Conservation (phyloP, 208 protist genomes). For the Wallacemonas sp. region DNA sequence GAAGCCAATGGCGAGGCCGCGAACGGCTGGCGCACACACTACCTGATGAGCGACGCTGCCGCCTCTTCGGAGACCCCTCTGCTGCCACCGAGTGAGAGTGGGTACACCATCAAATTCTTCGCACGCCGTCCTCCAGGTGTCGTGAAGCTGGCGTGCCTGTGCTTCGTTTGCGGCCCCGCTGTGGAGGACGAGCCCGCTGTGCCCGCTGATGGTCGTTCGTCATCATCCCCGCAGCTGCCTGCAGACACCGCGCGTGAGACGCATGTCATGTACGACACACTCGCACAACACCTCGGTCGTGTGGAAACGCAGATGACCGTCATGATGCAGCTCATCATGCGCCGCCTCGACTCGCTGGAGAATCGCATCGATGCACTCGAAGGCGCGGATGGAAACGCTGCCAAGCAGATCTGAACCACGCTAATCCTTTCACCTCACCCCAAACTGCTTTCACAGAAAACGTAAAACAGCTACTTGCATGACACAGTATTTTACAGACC, state of each 20-base stretch:
- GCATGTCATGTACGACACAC: background rate
- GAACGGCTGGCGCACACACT: slow-evolving; percentile 1
- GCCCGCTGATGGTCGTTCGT: no score
- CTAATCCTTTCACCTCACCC: no score
- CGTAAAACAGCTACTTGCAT: no score
- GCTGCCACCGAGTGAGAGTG: background rate
- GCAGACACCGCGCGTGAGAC: background rate
- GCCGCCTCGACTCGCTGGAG: slow-evolving; percentile 25
- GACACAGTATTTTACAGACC: no score
- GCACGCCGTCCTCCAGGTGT: slow-evolving; percentile 17
- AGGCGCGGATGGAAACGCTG: background rate
- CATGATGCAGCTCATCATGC: slow-evolving; percentile 21
- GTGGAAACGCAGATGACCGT: slow-evolving; percentile 20
- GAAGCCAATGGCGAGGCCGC: slow-evolving; percentile 17
- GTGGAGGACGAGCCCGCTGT: background rate
- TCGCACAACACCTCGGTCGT: slow-evolving; percentile 16
- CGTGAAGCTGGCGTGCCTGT: slow-evolving; percentile 20
- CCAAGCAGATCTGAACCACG: background rate
- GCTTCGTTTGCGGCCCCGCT: slow-evolving; percentile 13
- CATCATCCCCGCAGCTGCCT: background rate
- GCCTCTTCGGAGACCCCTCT: background rate
- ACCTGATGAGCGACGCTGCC: background rate
- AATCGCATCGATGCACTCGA: slow-evolving; percentile 23
- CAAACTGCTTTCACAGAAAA: no score
- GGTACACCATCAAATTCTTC: slow-evolving; percentile 43